These are phyloP conservation scores for Mrakiaceae sp. DNA, from an alignment of 1,284 basidiomycete genomes.

Conservation along the genomic window DNA sequence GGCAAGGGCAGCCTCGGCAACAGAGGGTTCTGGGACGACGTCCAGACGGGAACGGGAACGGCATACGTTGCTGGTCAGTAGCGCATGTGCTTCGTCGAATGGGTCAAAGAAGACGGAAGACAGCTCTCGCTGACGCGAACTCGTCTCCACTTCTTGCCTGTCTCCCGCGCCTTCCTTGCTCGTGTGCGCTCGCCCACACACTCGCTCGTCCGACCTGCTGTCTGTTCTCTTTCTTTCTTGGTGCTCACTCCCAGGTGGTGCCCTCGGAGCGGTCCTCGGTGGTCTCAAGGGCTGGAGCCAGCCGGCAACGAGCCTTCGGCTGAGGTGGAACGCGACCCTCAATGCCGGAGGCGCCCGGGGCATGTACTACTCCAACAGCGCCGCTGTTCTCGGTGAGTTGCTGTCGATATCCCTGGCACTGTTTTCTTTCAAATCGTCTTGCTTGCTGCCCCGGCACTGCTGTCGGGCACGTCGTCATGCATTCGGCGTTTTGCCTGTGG, in stretches of 20 bases:
- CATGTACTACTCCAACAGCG: conserved; percentile 95
- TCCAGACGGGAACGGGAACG: conserved; percentile 98
- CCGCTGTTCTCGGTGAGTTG: conserved; percentile 78
- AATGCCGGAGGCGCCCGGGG: conserved; percentile 95
- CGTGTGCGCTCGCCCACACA: no score
- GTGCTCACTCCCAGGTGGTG: conserved; percentile 31
- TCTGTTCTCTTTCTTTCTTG: no score
- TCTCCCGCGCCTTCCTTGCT: no score
- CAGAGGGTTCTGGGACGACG: conserved; percentile 96
- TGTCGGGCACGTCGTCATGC: no score
- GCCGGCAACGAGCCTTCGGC: conserved; percentile 17
- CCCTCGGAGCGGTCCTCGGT: neutral
- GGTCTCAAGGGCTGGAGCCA: neutral
- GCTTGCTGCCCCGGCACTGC: neutral
- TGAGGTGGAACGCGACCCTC: conserved; percentile 92
- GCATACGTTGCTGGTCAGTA: conserved; percentile 91
- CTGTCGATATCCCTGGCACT: no score
- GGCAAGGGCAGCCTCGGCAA: conserved; percentile 52
- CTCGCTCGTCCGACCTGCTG: no score
- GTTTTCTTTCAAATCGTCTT: conserved; percentile 5
- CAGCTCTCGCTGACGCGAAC: no score
- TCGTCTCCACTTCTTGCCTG: no score
- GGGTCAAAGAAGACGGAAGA: no score
- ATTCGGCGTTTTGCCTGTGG: no score
- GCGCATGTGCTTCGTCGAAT: neutral